Base-by-base conservation (phyloP, 2,329 filamentous ascomycete genomes). In the Ophiosphaerella korrae region DNA sequence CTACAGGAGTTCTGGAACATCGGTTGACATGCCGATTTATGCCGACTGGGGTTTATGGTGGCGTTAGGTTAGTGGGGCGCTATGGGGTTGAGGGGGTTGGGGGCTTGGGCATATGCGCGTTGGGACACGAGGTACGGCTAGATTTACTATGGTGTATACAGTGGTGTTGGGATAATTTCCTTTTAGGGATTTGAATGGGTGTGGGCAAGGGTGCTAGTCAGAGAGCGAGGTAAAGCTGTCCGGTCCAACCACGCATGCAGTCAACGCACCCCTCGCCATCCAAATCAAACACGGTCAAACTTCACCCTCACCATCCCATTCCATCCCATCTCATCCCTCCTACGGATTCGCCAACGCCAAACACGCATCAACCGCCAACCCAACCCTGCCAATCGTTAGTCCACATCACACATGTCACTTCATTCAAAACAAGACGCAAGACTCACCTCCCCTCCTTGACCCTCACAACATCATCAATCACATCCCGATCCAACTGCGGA, bases 401-500 rank as follows among this genome's bases (percentile, higher is more conserved):
- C 12, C 24, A 12, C 18, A 21, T 21, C 18, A 21, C 18, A 21
- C 18, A 21, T 21, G 18, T 7, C 29, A 34, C 14, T 39, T 13
- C 24, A 38, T 16, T 13, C 21, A 21, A 4, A 42, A 31, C 26
- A 26, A 41, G 39, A 32, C 33, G 5, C 43, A 38, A 32, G 36
- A 83, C 89, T 78, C 74, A 93, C 91, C 90, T 85, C 70, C 94
- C 95, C 75, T 97, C 88, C 76, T 99, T 97, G 78, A 95, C 86
- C 72, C 93, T 87, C 23, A 99, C 94, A 35, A 99, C 94, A 76
- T 99, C 94, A 66, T 92, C 92, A 69, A 99, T 97, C 33, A 99
- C 84, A 42, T 99, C 95, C 66, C 86, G 85, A 73, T 99, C 94
- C 43, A 99, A 79, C 68, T 95, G 92, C 1, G 94, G 94, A 72